Evolutionary conservation across 495 filamentous ascomycete genomes (phyloP).

Genomic region (Neurospora sp.): DNA sequence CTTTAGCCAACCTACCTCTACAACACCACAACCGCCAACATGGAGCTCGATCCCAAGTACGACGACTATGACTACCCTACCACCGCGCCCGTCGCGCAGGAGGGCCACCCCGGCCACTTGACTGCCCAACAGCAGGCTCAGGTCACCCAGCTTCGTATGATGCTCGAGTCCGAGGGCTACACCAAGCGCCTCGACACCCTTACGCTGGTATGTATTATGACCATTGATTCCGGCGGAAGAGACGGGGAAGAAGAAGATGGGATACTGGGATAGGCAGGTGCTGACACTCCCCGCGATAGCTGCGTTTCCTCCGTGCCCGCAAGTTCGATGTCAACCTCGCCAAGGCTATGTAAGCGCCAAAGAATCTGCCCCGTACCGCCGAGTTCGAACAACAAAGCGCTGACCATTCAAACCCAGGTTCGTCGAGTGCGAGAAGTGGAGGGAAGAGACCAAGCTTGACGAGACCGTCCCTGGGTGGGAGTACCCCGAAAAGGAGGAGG

Average conservation of each 20-base stretch:
- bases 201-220: conserved; percentile 52
- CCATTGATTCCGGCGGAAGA: not conserved
- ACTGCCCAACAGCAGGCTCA: conserved; percentile 82
- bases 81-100: conserved; percentile 53
- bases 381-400: conserved; percentile 1
- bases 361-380: not conserved
- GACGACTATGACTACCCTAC: conserved; percentile 92
- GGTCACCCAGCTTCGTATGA: conserved; percentile 70
- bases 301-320: conserved; percentile 84
- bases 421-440: conserved; percentile 81
- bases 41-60: conserved; percentile 77
- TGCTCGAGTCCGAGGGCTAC: conserved; percentile 77
- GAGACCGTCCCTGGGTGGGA: conserved; percentile 71
- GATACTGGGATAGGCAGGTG: not conserved
- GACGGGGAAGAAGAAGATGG: not conserved
- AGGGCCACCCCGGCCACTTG: conserved; percentile 83
- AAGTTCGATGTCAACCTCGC: conserved; percentile 82
- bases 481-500: conserved; percentile 75
- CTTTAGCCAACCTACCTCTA: conserved; percentile 5
- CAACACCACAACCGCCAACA: conserved; percentile 17
- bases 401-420: conserved; percentile 53
- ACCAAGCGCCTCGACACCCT: conserved; percentile 82
- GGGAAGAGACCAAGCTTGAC: conserved; percentile 72
- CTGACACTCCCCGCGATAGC: conserved; percentile 30
- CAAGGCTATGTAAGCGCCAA: conserved; percentile 66